Percentiles rank a stretch among this genome's conserved stretches.
Conservation (phyloP, 768 basidiomycete genomes). For the Clitopilus passeckerianus region DNA sequence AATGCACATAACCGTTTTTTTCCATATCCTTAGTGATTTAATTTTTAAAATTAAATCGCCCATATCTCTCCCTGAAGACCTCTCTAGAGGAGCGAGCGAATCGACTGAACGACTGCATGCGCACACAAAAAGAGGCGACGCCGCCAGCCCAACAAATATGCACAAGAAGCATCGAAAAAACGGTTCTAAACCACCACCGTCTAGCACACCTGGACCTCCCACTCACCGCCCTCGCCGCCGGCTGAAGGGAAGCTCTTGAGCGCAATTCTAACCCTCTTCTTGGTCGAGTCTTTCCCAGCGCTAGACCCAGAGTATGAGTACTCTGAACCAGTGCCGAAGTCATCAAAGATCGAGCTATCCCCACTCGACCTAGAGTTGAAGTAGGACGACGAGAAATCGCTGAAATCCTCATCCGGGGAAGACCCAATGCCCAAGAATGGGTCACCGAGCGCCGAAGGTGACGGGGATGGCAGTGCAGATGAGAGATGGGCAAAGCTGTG, state of each 20-base stretch:
- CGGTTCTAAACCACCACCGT: background rate
- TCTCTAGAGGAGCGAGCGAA: background rate
- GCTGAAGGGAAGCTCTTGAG: conserved; percentile 58
- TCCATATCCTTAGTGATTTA: background rate
- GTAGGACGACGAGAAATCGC: background rate
- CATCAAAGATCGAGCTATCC: conserved; percentile 8
- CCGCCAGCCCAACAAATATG: background rate
- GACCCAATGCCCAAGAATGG: conserved; percentile 58
- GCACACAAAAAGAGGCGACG: background rate
- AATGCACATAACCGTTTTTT: background rate
- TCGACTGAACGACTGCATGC: background rate
- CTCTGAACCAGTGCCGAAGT: conserved; percentile 32
- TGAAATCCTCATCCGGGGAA: conserved; percentile 18
- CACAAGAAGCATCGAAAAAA: background rate
- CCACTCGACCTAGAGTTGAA: background rate
- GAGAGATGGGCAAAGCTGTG: conserved; percentile 13
- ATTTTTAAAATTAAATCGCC: background rate
- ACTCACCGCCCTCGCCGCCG: conserved; percentile 68
- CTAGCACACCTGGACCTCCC: conserved; percentile 73
- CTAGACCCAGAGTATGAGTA: conserved; percentile 25
- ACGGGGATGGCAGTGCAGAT: conserved; percentile 10
- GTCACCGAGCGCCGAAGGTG: conserved; percentile 33
- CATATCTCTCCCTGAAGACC: background rate
- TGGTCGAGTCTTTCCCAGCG: conserved; percentile 32
- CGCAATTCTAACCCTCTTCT: conserved; percentile 51